phyloP scores from a whole-genome alignment of 2,329 filamentous ascomycete genomes.

The Sclerotinia nivalis region DNA sequence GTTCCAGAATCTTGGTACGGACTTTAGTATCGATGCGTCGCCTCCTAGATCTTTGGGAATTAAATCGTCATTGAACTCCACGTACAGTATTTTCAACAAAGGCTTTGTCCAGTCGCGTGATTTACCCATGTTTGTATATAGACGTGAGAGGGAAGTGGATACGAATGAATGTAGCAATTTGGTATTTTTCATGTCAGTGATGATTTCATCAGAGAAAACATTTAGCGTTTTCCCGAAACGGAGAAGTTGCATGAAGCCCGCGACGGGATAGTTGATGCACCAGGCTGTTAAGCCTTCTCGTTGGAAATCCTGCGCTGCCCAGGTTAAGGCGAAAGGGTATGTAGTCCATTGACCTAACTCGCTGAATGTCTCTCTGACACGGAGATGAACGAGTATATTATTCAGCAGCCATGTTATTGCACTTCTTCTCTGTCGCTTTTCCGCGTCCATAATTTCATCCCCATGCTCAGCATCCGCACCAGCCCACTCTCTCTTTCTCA shows the following conservation, averaged over 20 bases:
- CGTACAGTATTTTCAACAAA: neutral
- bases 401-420: neutral
- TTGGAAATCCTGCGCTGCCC: neutral
- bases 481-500: neutral
- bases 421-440: neutral
- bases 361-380: neutral
- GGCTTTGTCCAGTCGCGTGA: neutral
- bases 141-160: neutral
- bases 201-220: neutral
- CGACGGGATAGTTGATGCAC: conserved; percentile 3
- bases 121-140: neutral
- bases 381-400: neutral
- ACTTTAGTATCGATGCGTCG: neutral
- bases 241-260: neutral
- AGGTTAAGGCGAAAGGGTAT: neutral
- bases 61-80: neutral
- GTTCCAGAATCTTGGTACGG: neutral
- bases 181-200: neutral
- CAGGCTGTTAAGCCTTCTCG: neutral
- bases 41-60: neutral
- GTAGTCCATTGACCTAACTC: neutral
- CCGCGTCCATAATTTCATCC: neutral
- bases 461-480: neutral
- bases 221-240: neutral
- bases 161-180: neutral